Conservation (phyloP, 805 yeast genomes). For the Teunomyces tritomae region DNA sequence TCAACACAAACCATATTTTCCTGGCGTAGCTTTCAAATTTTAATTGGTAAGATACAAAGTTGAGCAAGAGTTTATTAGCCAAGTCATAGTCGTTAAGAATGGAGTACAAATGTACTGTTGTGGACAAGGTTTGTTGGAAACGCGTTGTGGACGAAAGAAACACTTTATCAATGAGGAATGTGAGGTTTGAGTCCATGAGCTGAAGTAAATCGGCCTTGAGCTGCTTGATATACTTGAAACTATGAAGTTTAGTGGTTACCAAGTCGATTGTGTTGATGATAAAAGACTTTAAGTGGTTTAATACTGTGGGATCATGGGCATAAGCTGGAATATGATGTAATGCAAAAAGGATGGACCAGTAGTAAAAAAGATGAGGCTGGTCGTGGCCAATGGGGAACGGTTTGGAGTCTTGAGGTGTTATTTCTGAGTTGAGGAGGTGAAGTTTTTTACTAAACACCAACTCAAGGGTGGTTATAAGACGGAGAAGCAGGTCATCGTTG, state of each 20-base stretch:
- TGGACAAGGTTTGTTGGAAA: slow-evolving; percentile 9
- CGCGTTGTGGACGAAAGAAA: neutral
- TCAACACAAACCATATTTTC: slow-evolving; percentile 30
- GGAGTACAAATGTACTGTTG: slow-evolving; percentile 31
- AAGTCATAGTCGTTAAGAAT: slow-evolving; percentile 37
- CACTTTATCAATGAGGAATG: slow-evolving; percentile 12
- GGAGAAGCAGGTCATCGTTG: slow-evolving; percentile 14
- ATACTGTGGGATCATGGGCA: slow-evolving; percentile 9
- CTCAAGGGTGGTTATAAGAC: slow-evolving; percentile 30
- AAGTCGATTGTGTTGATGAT: slow-evolving; percentile 32
- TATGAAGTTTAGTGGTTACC: slow-evolving; percentile 27
- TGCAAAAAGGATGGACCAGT: slow-evolving; percentile 31
- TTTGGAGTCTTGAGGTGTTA: slow-evolving; percentile 15
- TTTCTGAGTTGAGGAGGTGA: slow-evolving; percentile 21
- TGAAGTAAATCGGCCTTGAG: slow-evolving; percentile 18
- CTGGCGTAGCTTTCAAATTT: slow-evolving; percentile 30
- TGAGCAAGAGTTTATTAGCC: slow-evolving; percentile 24
- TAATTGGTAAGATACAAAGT: slow-evolving; percentile 19
- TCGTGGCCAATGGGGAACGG: slow-evolving; percentile 1
- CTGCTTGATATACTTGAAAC: slow-evolving; percentile 20
- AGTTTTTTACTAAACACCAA: slow-evolving; percentile 31
- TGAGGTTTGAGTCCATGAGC: slow-evolving; percentile 16
- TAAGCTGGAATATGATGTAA: slow-evolving; percentile 22
- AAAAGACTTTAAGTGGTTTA: slow-evolving; percentile 29
- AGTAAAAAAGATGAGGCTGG: slow-evolving; percentile 17